These are phyloP conservation scores for Penstemon newberryi DNA, from an alignment of 257 asterid species.

Conservation along the genomic window DNA sequence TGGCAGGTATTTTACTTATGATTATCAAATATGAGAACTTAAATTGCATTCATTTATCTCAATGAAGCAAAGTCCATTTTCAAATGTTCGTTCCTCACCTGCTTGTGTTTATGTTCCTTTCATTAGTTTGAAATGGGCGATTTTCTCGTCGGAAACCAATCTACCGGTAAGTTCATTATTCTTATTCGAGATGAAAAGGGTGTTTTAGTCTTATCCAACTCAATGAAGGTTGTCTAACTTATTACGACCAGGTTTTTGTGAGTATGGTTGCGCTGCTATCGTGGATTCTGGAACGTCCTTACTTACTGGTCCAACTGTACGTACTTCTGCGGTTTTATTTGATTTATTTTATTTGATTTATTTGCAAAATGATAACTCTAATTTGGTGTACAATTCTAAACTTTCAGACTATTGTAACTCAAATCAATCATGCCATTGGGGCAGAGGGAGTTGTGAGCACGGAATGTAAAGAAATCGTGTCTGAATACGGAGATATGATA, in stretches of 20 bases:
- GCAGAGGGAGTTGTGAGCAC: slow-evolving; percentile 82
- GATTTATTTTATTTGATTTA: slow-evolving; percentile 14
- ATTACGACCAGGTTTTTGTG: slow-evolving; percentile 62
- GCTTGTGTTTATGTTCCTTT: background rate
- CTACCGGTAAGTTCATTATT: slow-evolving; percentile 61
- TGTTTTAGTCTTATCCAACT: background rate
- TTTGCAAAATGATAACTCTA: slow-evolving; percentile 2
- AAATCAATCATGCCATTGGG: slow-evolving; percentile 93
- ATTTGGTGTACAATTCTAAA: background rate
- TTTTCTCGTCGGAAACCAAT: slow-evolving; percentile 66
- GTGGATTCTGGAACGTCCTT: slow-evolving; percentile 97
- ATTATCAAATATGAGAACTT: background rate
- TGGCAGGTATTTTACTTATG: slow-evolving; percentile 64
- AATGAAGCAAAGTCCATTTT: background rate
- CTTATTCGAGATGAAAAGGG: background rate
- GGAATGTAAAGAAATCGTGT: slow-evolving; percentile 75
- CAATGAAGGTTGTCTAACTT: slow-evolving; percentile 4
- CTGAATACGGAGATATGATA: slow-evolving; percentile 77
- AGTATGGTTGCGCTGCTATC: slow-evolving; percentile 87
- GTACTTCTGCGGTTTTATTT: slow-evolving; percentile 27
- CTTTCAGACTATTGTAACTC: slow-evolving; percentile 70
- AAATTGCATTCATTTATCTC: slow-evolving; percentile 11
- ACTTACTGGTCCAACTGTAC: slow-evolving; percentile 89
- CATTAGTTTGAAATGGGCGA: slow-evolving; percentile 76
- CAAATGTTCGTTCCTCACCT: slow-evolving; percentile 12